Evolutionary conservation across 1,139 yeast species (phyloP), one percentile per base, ranked within the genome.

Genomic region (Debaryomyces subglobosus): DNA sequence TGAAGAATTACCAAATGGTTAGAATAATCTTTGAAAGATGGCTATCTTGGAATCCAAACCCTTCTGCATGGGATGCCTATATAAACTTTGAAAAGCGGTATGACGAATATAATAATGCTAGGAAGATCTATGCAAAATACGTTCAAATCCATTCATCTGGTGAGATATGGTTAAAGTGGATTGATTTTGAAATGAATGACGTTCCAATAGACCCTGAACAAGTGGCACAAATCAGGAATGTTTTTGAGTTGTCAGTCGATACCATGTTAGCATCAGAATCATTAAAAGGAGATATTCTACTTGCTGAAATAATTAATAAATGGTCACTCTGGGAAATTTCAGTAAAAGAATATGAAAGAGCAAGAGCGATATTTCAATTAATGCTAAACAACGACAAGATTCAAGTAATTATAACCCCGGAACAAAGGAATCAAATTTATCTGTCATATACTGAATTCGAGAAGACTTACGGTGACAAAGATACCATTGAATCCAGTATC

Each of bases 251-350:
- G 2, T 87, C 90, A 0, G 74, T 86, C 8, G 95, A 89, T 58
- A 67, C 81, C 4, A 53, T 81, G 48, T 54, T 71, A 30, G 54
- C 67, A 12, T 54, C 60, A 12, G 55, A 59, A 20, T 25, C 43
- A 9, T 48, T 51, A 4, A 47, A 44, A n/a, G 64, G 63, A 12
- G 67, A 64, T 38, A 44, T 34, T 1, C 41, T 47, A 39, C 70
- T 54, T 61, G 72, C 62, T 0, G 61, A 69, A 1, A 60, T 74
- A 0, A 53, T 74, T 3, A 58, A 61, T 16, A 54, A 57, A 43
- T 92, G 94, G 87, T 85, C 92, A 0, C 68, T 72, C 38, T 91
- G 91, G 90, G 97, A 92, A 61, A 74, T 80, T 0, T 63, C 79
- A 1, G 79, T 78, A 40, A 69, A 76, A 36, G 95, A 89, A 58